Percentiles rank a stretch among this genome's conserved stretches.
phyloP scores from a whole-genome alignment of 164 flowering plant genomes.

The Sextonia rubra region DNA sequence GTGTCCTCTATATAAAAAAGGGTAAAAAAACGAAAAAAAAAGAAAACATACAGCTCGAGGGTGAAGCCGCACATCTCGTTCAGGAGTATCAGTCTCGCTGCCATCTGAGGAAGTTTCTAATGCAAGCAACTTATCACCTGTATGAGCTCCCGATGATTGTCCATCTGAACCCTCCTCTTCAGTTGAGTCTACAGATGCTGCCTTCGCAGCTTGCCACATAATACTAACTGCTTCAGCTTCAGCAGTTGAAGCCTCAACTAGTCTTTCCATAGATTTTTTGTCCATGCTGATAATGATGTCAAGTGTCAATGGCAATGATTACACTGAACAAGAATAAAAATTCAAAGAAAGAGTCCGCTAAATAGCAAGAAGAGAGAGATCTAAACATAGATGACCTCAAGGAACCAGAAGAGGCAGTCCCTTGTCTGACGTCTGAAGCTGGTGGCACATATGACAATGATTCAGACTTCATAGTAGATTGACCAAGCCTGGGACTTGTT shows the following conservation, averaged over 20 bases:
- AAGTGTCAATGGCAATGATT: not conserved
- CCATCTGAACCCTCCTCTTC: slow-evolving; percentile 28
- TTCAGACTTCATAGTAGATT: slow-evolving; percentile 19
- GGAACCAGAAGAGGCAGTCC: slow-evolving; percentile 30
- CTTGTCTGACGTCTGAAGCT: slow-evolving; percentile 31
- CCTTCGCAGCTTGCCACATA: slow-evolving; percentile 88
- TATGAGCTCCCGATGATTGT: slow-evolving; percentile 38
- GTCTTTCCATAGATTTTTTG: slow-evolving; percentile 69
- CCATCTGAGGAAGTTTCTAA: slow-evolving; percentile 67
- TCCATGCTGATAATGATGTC: slow-evolving; percentile 42
- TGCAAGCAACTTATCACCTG: slow-evolving; percentile 44
- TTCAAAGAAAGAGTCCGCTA: not conserved
- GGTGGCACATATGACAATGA: slow-evolving; percentile 16
- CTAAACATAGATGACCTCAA: not conserved
- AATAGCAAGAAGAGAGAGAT: not conserved
- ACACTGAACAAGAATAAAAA: not conserved
- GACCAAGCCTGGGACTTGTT: slow-evolving; percentile 38
- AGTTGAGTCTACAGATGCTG: slow-evolving; percentile 46
- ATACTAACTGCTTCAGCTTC: slow-evolving; percentile 95
- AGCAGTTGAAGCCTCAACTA: slow-evolving; percentile 88
- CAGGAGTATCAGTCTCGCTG: slow-evolving; percentile 44
- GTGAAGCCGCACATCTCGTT: slow-evolving; percentile 87
- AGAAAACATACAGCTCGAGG: slow-evolving; percentile 81
- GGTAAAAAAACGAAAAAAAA: not conserved
- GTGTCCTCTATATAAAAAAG: no score